Conservation (phyloP, 495 filamentous ascomycete genomes). For the Umbilicaria muhlenbergii region DNA sequence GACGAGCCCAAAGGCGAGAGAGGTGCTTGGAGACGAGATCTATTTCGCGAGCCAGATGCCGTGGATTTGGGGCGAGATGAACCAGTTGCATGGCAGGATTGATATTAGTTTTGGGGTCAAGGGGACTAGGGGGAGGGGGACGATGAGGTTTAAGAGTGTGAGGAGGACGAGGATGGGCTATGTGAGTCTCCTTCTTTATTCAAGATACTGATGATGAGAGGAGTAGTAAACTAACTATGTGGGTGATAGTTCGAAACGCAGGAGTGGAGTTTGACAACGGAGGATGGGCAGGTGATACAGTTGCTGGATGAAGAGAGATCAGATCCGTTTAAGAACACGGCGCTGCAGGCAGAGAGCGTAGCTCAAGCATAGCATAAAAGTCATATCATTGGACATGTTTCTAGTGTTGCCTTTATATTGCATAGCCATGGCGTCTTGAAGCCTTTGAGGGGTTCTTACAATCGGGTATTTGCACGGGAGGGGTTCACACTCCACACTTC, state of each 20-base stretch:
- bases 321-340: slow-evolving; percentile 10
- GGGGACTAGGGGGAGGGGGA: slow-evolving; percentile 53
- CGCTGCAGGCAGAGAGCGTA: slow-evolving; percentile 1
- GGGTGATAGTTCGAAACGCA: slow-evolving; percentile 47
- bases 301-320: slow-evolving; percentile 35
- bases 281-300: slow-evolving; percentile 49
- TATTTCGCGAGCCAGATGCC: slow-evolving; percentile 79
- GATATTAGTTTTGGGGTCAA: slow-evolving; percentile 79
- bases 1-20: slow-evolving; percentile 56
- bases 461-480: no score
- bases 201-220: neutral
- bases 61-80: slow-evolving; percentile 86
- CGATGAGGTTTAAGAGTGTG: slow-evolving; percentile 68
- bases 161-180: slow-evolving; percentile 56
- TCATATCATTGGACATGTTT: no score
- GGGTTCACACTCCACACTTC: no score
- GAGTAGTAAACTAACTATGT: neutral
- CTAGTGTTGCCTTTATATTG: no score
- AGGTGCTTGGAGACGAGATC: slow-evolving; percentile 75
- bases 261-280: slow-evolving; percentile 59
- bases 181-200: slow-evolving; percentile 31
- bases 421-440: no score
- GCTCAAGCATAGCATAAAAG: no score
- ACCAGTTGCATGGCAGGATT: slow-evolving; percentile 84
- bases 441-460: no score